Percentiles rank a stretch among this genome's conserved stretches.
Evolutionary conservation across 768 basidiomycete genomes (phyloP).

Genomic region (Pulveroboletus sp.): DNA sequence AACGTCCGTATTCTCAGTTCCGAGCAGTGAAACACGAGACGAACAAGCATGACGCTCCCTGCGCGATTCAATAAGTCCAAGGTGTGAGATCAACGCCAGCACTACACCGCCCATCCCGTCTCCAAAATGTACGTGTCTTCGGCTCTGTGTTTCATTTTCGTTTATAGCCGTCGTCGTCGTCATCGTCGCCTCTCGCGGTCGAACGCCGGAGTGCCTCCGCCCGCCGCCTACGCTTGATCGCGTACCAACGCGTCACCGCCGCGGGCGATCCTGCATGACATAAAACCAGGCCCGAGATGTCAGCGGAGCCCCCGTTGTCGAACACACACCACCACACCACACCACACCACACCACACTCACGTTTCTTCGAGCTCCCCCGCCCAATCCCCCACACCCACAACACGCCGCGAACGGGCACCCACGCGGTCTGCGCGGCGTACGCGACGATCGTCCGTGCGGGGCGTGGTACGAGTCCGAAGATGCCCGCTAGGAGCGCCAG

Average conservation of each 20-base stretch:
- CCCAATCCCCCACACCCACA: conserved; percentile 18
- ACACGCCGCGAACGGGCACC: not conserved
- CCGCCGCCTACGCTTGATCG: not conserved
- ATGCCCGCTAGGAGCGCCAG: not conserved
- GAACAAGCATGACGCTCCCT: not conserved
- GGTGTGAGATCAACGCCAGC: not conserved
- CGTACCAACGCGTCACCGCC: conserved; percentile 2
- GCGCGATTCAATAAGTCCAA: not conserved
- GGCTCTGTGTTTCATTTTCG: not conserved
- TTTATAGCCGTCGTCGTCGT: not conserved
- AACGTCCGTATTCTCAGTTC: not conserved
- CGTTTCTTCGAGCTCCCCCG: not conserved
- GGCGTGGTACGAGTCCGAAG: conserved; percentile 1
- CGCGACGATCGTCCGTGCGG: not conserved
- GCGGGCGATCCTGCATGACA: not conserved
- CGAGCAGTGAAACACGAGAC: not conserved
- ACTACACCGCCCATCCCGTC: not conserved
- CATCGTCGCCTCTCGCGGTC: not conserved
- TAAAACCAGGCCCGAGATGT: not conserved
- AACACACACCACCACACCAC: not conserved
- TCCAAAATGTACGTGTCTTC: no score
- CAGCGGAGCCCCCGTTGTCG: not conserved
- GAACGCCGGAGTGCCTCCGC: not conserved
- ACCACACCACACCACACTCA: not conserved
- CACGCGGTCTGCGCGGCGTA: not conserved